Evolutionary conservation across 2,329 filamentous ascomycete species (phyloP).

Genomic region (Apiospora koreana): DNA sequence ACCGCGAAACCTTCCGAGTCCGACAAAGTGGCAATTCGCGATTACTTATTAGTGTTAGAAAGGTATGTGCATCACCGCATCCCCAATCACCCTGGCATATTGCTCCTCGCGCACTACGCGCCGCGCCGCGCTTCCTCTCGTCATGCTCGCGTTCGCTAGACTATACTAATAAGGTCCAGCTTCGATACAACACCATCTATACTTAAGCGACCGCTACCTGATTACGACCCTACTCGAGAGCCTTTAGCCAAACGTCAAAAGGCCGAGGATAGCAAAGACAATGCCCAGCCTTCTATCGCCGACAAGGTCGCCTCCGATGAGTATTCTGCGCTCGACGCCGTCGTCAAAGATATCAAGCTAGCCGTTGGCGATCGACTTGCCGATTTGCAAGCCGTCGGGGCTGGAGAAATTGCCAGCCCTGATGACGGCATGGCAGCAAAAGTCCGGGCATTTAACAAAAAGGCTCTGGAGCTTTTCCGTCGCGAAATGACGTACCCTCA

Average conservation of each 20-base stretch:
- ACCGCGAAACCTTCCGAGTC: slow-evolving; percentile 20
- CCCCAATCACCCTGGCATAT: neutral
- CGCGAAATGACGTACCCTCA: slow-evolving; percentile 59
- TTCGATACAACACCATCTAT: slow-evolving; percentile 56
- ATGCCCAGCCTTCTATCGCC: slow-evolving; percentile 45
- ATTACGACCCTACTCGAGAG: slow-evolving; percentile 45
- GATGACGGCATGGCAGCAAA: slow-evolving; percentile 42
- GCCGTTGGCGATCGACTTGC: slow-evolving; percentile 50
- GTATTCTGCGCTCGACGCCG: slow-evolving; percentile 65
- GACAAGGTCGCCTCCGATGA: slow-evolving; percentile 53
- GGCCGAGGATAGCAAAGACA: slow-evolving; percentile 37
- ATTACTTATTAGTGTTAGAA: slow-evolving; percentile 31
- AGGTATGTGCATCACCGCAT: slow-evolving; percentile 25
- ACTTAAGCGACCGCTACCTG: slow-evolving; percentile 53
- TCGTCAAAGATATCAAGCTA: slow-evolving; percentile 58
- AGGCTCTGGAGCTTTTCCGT: slow-evolving; percentile 62
- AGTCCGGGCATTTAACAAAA: slow-evolving; percentile 60
- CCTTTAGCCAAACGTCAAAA: slow-evolving; percentile 64
- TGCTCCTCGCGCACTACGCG: neutral
- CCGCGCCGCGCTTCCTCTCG: neutral
- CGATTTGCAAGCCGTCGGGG: slow-evolving; percentile 37
- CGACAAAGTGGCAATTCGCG: slow-evolving; percentile 20
- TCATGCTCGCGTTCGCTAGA: neutral
- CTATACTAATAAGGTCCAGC: slow-evolving; percentile 35
- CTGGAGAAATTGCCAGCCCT: slow-evolving; percentile 24